Percentiles rank a stretch among this genome's conserved stretches.
Evolutionary conservation across 1,139 yeast species (phyloP).

Genomic region (Nakaseomyces glabratus): DNA sequence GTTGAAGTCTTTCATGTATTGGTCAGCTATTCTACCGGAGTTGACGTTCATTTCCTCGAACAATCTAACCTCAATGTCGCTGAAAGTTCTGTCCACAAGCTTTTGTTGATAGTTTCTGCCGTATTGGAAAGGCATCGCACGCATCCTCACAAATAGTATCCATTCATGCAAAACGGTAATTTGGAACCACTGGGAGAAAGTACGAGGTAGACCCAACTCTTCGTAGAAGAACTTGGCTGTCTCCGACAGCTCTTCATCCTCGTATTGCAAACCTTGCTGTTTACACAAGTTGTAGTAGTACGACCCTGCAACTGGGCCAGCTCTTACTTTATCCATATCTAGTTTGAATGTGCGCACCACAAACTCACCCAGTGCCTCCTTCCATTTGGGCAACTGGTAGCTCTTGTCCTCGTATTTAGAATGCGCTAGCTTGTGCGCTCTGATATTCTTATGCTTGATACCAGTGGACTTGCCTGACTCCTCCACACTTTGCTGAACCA

Average conservation of each 20-base stretch:
- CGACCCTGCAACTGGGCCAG: constrained; percentile 93
- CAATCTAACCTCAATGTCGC: constrained; percentile 80
- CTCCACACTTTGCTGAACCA: not conserved
- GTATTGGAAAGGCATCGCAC: constrained; percentile 87
- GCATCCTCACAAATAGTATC: constrained; percentile 89
- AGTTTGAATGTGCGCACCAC: constrained; percentile 58
- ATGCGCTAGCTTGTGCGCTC: constrained; percentile 33
- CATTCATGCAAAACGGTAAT: constrained; percentile 84
- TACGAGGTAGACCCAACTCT: constrained; percentile 69
- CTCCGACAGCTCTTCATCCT: constrained; percentile 55
- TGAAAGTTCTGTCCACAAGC: constrained; percentile 77
- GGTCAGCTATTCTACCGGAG: constrained; percentile 78
- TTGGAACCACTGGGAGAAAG: constrained; percentile 93
- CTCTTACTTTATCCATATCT: constrained; percentile 86
- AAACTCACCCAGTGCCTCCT: constrained; percentile 62
- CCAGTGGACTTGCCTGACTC: not conserved
- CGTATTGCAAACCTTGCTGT: constrained; percentile 69
- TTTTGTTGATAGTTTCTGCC: constrained; percentile 89
- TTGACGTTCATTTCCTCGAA: constrained; percentile 76
- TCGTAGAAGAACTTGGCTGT: constrained; percentile 69
- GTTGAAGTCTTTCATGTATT: constrained; percentile 82
- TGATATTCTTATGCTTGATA: constrained; percentile 10
- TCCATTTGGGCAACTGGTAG: constrained; percentile 58
- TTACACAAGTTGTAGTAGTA: constrained; percentile 81
- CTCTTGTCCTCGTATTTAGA: constrained; percentile 50